Evolutionary conservation across 768 basidiomycete genomes (phyloP), one percentile per base, ranked within the genome.

Genomic region (Hygrocybe punicea): DNA sequence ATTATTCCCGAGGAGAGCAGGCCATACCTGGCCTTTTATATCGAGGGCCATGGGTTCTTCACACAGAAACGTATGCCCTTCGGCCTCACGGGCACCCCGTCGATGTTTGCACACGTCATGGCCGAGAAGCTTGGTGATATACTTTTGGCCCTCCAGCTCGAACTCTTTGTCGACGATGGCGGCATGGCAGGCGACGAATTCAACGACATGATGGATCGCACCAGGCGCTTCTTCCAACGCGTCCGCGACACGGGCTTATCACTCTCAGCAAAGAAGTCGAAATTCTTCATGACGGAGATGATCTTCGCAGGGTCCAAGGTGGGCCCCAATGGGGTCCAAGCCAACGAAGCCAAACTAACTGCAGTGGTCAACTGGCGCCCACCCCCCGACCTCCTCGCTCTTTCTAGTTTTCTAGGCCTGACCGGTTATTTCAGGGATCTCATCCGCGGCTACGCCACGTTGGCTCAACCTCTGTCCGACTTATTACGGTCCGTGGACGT

Each of bases 101-200:
- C 29, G 8, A 29, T 8, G 8, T 29, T 29, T 8, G 8, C 29
- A 8, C 29, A 29, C 8, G 29, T 29, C 8, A 69, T 65, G 0
- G 69, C 72, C 0, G 16, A 46, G 0, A 21, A 53, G 1, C 46
- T 75, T 2, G 54, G 65, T 1, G 71, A 73, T 45, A 35, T 73
- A 1, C 40, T 74, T 1, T 14, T 19, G 14, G 63, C 0, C 51
- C 61, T 2, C 37, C 49, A 0, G 46, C 58, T 75, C 16, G 73
- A 76, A 48, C 55, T 72, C 6, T 77, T 76, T n/a, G 72, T 79
- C 0, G 75, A 80, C 42, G 72, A 80, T 51, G 69, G 74, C 0
- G 72, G 67, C 0, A 44, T 67, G 6, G 67, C 70, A 17, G 70
- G 59, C 0, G 67, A 78, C 60, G 50, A 39, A 0, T 77, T 79